Conservation (phyloP, 1,139 yeast genomes). For the Candida glucosophila region DNA sequence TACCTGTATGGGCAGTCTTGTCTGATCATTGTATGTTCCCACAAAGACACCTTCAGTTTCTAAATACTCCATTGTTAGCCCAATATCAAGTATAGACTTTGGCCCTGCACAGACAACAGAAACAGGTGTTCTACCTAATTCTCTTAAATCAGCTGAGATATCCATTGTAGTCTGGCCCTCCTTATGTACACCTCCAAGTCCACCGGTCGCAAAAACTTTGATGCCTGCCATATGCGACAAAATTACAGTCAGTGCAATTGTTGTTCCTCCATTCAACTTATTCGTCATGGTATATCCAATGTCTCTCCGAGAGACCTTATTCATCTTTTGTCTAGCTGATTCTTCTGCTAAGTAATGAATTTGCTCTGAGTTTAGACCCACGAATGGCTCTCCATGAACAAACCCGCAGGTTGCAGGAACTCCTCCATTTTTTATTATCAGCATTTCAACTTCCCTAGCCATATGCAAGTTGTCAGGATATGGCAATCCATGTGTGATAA, state of each 20-base stretch:
- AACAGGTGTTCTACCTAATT: conserved; percentile 73
- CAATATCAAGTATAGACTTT: conserved; percentile 74
- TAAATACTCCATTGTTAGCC: conserved; percentile 72
- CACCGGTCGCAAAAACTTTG: conserved; percentile 86
- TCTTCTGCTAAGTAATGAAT: conserved; percentile 42
- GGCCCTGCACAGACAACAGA: conserved; percentile 92
- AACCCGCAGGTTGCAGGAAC: conserved; percentile 86
- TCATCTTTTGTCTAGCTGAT: conserved; percentile 20
- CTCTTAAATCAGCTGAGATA: conserved; percentile 81
- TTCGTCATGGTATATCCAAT: conserved; percentile 66
- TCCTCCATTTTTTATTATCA: conserved; percentile 56
- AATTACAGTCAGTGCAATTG: conserved; percentile 86
- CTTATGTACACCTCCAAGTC: conserved; percentile 86
- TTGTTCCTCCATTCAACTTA: conserved; percentile 71
- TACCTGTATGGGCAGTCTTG: conserved; percentile 25
- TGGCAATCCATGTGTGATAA: conserved; percentile 86
- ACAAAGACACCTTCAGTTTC: conserved; percentile 81
- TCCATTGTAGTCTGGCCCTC: conserved; percentile 73
- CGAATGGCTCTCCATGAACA: conserved; percentile 59
- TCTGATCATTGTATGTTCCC: conserved; percentile 37
- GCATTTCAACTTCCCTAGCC: conserved; percentile 61
- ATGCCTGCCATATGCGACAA: conserved; percentile 70
- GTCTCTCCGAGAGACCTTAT: conserved; percentile 76
- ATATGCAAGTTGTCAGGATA: conserved; percentile 66
- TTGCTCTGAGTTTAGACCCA: conserved; percentile 49